Evolutionary conservation across 1,284 basidiomycete genomes (phyloP).

Genomic region (Heterobasidion occidentale): DNA sequence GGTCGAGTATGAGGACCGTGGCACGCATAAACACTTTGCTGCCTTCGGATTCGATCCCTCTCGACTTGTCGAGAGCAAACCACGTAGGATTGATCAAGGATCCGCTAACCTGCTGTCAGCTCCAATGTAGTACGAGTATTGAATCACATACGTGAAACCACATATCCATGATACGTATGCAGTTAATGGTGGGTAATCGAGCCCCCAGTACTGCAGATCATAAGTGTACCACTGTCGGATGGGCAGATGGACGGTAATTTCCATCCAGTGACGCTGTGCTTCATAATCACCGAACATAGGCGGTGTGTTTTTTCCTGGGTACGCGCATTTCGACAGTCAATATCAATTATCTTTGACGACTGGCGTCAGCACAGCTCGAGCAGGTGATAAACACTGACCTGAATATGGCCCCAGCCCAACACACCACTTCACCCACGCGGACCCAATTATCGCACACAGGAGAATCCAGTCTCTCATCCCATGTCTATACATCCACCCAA

Average conservation of each 20-base stretch:
- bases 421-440: constrained; percentile 56
- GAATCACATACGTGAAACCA: constrained; percentile 52
- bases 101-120: constrained; percentile 35
- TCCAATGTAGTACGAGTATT: background rate
- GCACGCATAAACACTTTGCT: constrained; percentile 78
- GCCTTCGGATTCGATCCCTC: constrained; percentile 66
- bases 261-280: constrained; percentile 94
- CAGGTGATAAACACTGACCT: constrained; percentile 39
- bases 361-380: background rate
- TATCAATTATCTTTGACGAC: background rate
- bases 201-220: constrained; percentile 85
- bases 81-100: constrained; percentile 61
- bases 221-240: constrained; percentile 78
- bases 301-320: constrained; percentile 55
- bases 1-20: constrained; percentile 67
- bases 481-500: constrained; percentile 70
- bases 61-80: constrained; percentile 69
- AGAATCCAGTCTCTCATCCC: constrained; percentile 53
- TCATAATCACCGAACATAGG: constrained; percentile 92
- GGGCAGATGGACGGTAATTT: constrained; percentile 75
- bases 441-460: constrained; percentile 40
- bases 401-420: constrained; percentile 77
- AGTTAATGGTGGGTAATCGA: constrained; percentile 90
- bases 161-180: constrained; percentile 82
- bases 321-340: background rate